Base-by-base conservation (phyloP, 768 basidiomycete species). In the Scleroderma bovista region DNA sequence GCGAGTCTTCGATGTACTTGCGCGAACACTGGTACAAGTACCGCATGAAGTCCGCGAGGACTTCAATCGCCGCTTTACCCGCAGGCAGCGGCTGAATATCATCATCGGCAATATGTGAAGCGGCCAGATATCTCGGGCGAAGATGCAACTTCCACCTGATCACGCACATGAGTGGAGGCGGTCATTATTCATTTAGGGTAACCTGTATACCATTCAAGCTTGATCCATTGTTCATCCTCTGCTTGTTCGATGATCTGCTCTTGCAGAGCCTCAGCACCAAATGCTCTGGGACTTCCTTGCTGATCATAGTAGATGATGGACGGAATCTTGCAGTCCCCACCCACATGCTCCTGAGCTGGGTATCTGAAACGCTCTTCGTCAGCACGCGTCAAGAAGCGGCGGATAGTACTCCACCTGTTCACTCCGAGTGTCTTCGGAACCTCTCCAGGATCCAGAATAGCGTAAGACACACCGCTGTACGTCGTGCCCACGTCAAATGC, bases 311-410 rank as follows among this genome's bases (percentile, higher is more conserved):
- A 79, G 12, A 78, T 51, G 46, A 77, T 66, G 22, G 74, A 72
- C 5, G 77, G 77, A 47, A 78, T 75, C 57, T 77, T 78, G 44
- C 69, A 72, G 46, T 72, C 71, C 4, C 74, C 73, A 47, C 70
- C 69, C 19, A 68, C 67, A 44, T 69, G 65, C 42, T 75, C 72
- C 51, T 75, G 73, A 0, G 72, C 73, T 15, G 73, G 72, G 50
- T 69, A 71, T 38, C 70, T 31, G 26, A 9, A 22, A 19, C 31
- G 47, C 44, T 8, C 20, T 33, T 41, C 40, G 40, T 58, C 44
- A 56, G 47, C 41, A 47, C 32, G 2, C 1, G 29, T 16, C 6
- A 31, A 44, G 19, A 33, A 46, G 51, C 29, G 26, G 31, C 19
- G 22, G 38, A 16, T 44, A 13, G 2, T 13, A 9, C 26, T 29